These are phyloP conservation scores for Fusarium sacchari DNA, from an alignment of 2,329 filamentous ascomycete species.

Conservation along the genomic window DNA sequence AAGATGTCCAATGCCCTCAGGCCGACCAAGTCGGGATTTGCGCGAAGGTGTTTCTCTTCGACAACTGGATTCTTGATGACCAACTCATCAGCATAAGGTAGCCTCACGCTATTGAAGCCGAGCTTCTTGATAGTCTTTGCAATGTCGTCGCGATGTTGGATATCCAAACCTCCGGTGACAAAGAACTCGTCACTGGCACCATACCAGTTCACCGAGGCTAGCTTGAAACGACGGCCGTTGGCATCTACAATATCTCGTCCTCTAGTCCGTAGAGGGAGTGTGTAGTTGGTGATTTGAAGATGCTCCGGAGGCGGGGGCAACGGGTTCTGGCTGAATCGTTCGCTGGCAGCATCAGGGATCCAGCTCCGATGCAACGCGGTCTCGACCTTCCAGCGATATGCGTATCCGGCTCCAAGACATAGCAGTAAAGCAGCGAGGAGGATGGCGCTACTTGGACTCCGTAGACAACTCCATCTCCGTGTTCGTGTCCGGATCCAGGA, in stretches of 20 bases:
- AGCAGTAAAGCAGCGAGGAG: constrained; percentile 50
- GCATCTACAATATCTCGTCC: constrained; percentile 71
- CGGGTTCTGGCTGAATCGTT: constrained; percentile 59
- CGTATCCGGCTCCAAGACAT: constrained; percentile 45
- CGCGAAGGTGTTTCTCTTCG: constrained; percentile 58
- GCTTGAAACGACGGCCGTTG: constrained; percentile 66
- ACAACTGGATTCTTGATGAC: constrained; percentile 69
- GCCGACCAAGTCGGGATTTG: constrained; percentile 69
- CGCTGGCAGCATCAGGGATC: constrained; percentile 59
- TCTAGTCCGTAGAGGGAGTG: constrained; percentile 66
- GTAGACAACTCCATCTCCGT: constrained; percentile 19
- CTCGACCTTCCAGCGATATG: constrained; percentile 59
- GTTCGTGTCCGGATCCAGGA: background rate
- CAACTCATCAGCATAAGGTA: constrained; percentile 76
- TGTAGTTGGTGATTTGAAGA: constrained; percentile 58
- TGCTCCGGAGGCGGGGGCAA: constrained; percentile 56
- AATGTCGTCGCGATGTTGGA: constrained; percentile 69
- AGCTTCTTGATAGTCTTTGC: constrained; percentile 67
- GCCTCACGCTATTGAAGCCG: constrained; percentile 76
- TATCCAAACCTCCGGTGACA: constrained; percentile 70
- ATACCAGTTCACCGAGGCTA: constrained; percentile 76
- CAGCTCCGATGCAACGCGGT: constrained; percentile 57
- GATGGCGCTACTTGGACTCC: constrained; percentile 44
- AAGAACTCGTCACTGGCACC: constrained; percentile 74
- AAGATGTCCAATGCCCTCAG: constrained; percentile 69